Percentiles rank a stretch among this genome's conserved stretches.
Evolutionary conservation across 106 monocot species (phyloP).

Genomic region (Ottelia alismoides): DNA sequence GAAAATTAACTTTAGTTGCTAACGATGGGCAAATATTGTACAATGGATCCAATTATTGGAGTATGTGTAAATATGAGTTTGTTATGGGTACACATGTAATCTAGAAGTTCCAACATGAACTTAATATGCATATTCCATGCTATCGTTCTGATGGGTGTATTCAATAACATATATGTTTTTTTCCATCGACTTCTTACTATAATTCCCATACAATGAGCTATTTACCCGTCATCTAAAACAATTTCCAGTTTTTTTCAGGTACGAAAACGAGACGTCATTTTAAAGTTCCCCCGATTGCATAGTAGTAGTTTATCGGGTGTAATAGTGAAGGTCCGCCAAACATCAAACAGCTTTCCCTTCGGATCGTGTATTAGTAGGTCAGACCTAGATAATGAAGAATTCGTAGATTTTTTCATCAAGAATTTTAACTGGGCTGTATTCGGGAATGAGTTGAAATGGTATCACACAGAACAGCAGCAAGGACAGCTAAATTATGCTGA

Average conservation of each 20-base stretch:
- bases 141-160: too few species aligned
- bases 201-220: too few species aligned
- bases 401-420: constrained; percentile 56
- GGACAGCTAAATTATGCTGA: constrained; percentile 66
- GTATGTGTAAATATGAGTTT: too few species aligned
- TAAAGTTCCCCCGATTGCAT: constrained; percentile 39
- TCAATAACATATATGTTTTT: too few species aligned
- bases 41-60: too few species aligned
- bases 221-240: too few species aligned
- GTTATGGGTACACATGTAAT: too few species aligned
- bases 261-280: constrained; percentile 66
- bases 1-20: too few species aligned
- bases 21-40: too few species aligned
- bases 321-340: constrained; percentile 47
- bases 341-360: constrained; percentile 63
- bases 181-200: too few species aligned
- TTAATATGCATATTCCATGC: too few species aligned
- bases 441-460: constrained; percentile 88
- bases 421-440: constrained; percentile 91
- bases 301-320: constrained; percentile 6
- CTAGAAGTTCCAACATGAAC: too few species aligned
- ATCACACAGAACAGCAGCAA: constrained; percentile 57
- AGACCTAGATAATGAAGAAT: constrained; percentile 81
- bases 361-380: constrained; percentile 67
- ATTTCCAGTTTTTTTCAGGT: constrained; percentile 50